Evolutionary conservation across 768 basidiomycete species (phyloP).

Genomic region (Sarcomyxa edulis): DNA sequence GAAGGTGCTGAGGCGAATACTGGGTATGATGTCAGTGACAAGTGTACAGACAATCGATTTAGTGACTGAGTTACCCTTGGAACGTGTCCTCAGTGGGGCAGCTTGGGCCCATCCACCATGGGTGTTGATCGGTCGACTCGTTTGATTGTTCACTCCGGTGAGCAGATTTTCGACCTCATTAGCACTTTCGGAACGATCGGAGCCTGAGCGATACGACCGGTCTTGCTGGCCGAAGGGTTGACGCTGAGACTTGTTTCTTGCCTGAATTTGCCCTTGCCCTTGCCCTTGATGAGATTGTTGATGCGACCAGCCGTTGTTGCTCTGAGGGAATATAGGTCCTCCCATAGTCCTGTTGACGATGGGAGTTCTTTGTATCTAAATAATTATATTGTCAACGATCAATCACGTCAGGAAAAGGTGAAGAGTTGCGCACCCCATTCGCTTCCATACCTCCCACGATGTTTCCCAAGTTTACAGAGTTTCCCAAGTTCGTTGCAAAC

Average conservation of each 20-base stretch:
- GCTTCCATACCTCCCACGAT: constrained; percentile 65
- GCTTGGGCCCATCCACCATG: constrained; percentile 32
- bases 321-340: constrained; percentile 20
- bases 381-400: constrained; percentile 3
- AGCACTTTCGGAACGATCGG: constrained; percentile 61
- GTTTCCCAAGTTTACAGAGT: constrained; percentile 41
- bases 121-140: constrained; percentile 15
- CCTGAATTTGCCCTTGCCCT: constrained; percentile 23
- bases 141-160: constrained; percentile 20
- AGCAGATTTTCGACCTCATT: constrained; percentile 72
- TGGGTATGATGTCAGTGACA: constrained; percentile 12
- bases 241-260: constrained; percentile 37
- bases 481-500: constrained; percentile 19
- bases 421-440: constrained; percentile 40
- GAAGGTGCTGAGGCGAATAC: constrained; percentile 38
- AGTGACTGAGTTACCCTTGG: constrained; percentile 12
- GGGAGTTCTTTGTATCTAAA: constrained; percentile 68
- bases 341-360: constrained; percentile 44
- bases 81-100: constrained; percentile 15
- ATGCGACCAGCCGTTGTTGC: constrained; percentile 23
- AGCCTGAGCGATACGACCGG: constrained; percentile 39
- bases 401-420: background rate
- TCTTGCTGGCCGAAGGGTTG: constrained; percentile 41
- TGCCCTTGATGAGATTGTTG: constrained; percentile 24
- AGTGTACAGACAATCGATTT: background rate